Evolutionary conservation across 352 stramenopile species (phyloP).

Genomic region (Phytopythium sindhum): DNA sequence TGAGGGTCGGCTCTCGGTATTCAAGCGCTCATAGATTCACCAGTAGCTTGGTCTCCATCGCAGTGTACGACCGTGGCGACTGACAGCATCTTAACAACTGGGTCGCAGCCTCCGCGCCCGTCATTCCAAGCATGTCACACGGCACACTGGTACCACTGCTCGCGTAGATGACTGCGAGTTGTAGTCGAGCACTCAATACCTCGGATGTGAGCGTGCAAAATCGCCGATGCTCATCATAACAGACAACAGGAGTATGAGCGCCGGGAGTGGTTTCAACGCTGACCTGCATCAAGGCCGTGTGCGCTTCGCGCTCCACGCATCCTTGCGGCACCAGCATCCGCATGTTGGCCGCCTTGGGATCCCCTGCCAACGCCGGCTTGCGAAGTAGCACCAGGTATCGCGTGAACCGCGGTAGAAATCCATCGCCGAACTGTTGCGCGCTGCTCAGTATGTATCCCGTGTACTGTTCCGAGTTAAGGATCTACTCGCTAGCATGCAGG

Average conservation of each 20-base stretch:
- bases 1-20: slow-evolving; percentile 16
- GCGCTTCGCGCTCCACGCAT: slow-evolving; percentile 9
- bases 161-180: slow-evolving; percentile 25
- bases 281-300: slow-evolving; percentile 19
- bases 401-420: slow-evolving; percentile 32
- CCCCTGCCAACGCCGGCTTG: neutral
- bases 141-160: slow-evolving; percentile 12
- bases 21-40: slow-evolving; percentile 12
- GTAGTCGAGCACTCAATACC: slow-evolving; percentile 17
- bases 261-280: neutral
- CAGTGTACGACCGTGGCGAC: slow-evolving; percentile 15
- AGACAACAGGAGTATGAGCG: slow-evolving; percentile 6
- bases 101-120: slow-evolving; percentile 25
- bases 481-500: too few relatives aligned
- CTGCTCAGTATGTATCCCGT: slow-evolving; percentile 32
- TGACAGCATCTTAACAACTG: slow-evolving; percentile 26
- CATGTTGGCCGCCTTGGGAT: slow-evolving; percentile 13
- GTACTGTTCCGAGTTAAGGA: slow-evolving; percentile 32
- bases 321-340: slow-evolving; percentile 38
- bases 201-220: slow-evolving; percentile 13
- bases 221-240: slow-evolving; percentile 20
- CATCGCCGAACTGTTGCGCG: slow-evolving; percentile 33
- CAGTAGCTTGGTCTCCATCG: slow-evolving; percentile 13
- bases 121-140: slow-evolving; percentile 21
- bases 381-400: slow-evolving; percentile 35